phyloP scores from a whole-genome alignment of 192 early-diverging fungal species.

The Cladochytrium replicatum region DNA sequence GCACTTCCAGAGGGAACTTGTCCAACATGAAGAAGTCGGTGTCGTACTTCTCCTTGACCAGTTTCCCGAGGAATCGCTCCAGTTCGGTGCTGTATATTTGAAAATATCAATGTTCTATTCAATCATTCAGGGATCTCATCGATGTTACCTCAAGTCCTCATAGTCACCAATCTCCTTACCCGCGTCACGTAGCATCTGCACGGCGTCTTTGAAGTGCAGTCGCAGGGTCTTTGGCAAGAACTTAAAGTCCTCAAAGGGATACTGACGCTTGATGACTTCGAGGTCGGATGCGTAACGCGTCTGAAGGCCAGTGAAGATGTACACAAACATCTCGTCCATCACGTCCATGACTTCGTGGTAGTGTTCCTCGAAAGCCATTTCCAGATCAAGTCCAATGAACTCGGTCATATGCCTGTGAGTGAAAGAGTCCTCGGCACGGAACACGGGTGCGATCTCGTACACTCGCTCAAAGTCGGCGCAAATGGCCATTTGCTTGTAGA shows the following conservation, averaged over 20 bases:
- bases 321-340: conserved; percentile 84
- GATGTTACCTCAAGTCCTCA: conserved; percentile 69
- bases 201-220: conserved; percentile 80
- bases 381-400: conserved; percentile 95
- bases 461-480: conserved; percentile 94
- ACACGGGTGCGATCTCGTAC: conserved; percentile 97
- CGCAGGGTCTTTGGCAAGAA: conserved; percentile 73
- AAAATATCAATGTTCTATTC: conserved; percentile 10
- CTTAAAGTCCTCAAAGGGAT: conserved; percentile 84
- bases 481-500: conserved; percentile 99
- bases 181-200: conserved; percentile 76
- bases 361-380: conserved; percentile 98
- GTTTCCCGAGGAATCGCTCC: conserved; percentile 73
- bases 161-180: conserved; percentile 86
- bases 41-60: conserved; percentile 87
- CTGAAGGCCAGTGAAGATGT: conserved; percentile 86
- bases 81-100: conserved; percentile 56
- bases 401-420: conserved; percentile 99
- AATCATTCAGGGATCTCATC: conserved; percentile 1
- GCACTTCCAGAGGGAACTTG: conserved; percentile 93
- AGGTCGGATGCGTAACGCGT: conserved; percentile 72
- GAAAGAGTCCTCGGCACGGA: conserved; percentile 96
- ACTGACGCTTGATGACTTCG: conserved; percentile 76
- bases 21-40: conserved; percentile 99
- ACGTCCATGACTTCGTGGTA: conserved; percentile 97